Base-by-base conservation (phyloP, 192 early-diverging fungal species). In the Gamsiella multidivaricata region DNA sequence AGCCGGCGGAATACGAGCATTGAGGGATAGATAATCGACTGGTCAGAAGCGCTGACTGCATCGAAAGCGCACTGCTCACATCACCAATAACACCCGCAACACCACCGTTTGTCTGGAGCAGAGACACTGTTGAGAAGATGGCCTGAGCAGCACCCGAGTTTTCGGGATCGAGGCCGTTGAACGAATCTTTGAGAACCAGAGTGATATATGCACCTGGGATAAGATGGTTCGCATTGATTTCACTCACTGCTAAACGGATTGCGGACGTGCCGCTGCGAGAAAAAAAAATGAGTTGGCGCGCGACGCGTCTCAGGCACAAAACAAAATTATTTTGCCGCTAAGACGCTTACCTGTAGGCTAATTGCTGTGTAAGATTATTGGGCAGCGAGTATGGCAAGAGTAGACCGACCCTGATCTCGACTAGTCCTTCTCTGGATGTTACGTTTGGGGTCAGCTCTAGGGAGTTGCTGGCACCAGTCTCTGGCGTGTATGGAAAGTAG, bases 81-180 rank as follows among this genome's bases (percentile, higher is more conserved):
- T 86, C 85, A 11, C 85, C 85, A 65, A 86, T 86, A 17, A 86
- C 85, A 20, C 81, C 85, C 33, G 83, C 61, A 1, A 84, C 85
- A 33, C 84, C 84, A 25, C 60, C 61, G 2, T 60, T 59, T 20
- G 80, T 64, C 47, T 86, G 85, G 5, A 86, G 58, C 3, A 86
- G 46, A 1, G 82, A 79, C 18, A 86, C 85, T 1, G 81, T 80
- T 0, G 85, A 74, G 70, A 84, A 86, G 15, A 86, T 83, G 18
- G 85, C 85, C 37, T 86, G 69, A 12, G 82, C 80, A 2, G 81
- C 82, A 5, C 81, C 76, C 25, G 83, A 72, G 59, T 83, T 81
- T 5, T 81, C 81, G 1, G 78, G 55, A 17, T 80, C 80, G 9
- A 47, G 37, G 14, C 70, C 73, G 36, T 83, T 83, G 70, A 81